Evolutionary conservation across 306 rosid species (phyloP).

Genomic region (Dryas alaskensis): DNA sequence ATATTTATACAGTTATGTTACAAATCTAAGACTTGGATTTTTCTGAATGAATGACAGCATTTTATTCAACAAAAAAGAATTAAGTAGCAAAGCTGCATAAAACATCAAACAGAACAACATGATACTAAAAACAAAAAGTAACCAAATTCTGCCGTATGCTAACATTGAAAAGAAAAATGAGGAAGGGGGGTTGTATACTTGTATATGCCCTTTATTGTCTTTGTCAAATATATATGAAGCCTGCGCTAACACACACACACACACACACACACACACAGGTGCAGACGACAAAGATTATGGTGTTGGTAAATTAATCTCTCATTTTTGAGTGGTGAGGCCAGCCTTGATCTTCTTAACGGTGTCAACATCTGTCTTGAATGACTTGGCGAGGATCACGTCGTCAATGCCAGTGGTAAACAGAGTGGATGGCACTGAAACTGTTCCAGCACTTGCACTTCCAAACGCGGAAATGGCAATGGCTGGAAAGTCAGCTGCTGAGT

Average conservation of each 20-base stretch:
- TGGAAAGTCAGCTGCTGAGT: background rate
- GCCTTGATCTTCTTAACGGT: constrained; percentile 24
- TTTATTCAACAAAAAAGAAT: too few species aligned
- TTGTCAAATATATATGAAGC: background rate
- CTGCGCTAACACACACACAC: background rate
- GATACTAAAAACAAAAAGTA: background rate
- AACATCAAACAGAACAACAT: background rate
- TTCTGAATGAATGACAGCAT: too few species aligned
- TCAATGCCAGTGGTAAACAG: constrained; percentile 27
- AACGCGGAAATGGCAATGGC: constrained; percentile 34
- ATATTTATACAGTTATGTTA: too few species aligned
- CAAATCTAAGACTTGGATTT: too few species aligned
- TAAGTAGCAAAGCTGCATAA: too few species aligned
- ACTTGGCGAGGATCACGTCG: constrained; percentile 20
- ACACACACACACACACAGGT: background rate
- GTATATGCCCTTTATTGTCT: background rate
- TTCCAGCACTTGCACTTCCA: constrained; percentile 40
- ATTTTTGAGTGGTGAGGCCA: constrained; percentile 9
- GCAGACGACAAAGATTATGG: background rate
- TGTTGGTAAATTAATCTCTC: background rate
- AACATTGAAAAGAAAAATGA: background rate
- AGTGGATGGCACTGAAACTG: constrained; percentile 23
- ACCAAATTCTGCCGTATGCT: background rate
- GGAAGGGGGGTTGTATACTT: background rate
- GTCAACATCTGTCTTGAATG: constrained; percentile 28